Conservation (phyloP, 2,329 filamentous ascomycete species). For the Davidsoniella eucalypti region DNA sequence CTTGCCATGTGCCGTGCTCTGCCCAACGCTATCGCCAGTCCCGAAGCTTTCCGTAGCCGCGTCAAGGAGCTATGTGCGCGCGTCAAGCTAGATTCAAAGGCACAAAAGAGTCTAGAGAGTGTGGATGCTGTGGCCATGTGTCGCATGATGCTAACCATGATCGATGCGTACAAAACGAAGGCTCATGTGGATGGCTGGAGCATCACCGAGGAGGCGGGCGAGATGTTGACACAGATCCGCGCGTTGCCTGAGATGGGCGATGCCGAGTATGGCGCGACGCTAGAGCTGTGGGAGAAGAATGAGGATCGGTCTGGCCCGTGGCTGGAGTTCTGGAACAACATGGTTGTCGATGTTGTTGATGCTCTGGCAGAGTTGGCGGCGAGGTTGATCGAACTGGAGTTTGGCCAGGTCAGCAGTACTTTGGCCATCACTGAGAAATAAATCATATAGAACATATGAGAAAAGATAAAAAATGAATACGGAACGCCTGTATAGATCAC, state of each 20-base stretch:
- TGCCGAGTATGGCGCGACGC: constrained; percentile 8
- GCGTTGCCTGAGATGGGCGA: constrained; percentile 3
- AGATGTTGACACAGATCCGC: constrained; percentile 33
- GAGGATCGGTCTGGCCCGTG: constrained; percentile 25
- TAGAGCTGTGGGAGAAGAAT: constrained; percentile 15
- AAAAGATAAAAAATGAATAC: neutral
- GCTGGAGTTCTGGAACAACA: constrained; percentile 31
- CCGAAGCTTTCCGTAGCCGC: constrained; percentile 13
- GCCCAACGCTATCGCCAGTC: constrained; percentile 29
- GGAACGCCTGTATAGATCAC: neutral
- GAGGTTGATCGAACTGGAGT: constrained; percentile 26
- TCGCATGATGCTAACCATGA: constrained; percentile 35
- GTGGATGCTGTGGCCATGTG: constrained; percentile 37
- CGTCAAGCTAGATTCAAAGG: constrained; percentile 15
- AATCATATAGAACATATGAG: neutral
- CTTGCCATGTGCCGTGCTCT: constrained; percentile 36
- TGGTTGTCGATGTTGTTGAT: constrained; percentile 31
- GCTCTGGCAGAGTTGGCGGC: constrained; percentile 30
- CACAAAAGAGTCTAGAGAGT: constrained; percentile 21
- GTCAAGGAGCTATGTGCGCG: constrained; percentile 5
- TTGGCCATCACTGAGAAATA: no score
- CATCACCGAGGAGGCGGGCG: constrained; percentile 26
- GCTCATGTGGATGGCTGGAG: constrained; percentile 31
- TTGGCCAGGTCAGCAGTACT: constrained; percentile 16
- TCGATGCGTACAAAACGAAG: constrained; percentile 25